A percentile compares a stretch with the other conserved stretches of the same genome.
Conservation (phyloP, 106 monocot genomes). For the Phalaenopsis aphrodite region DNA sequence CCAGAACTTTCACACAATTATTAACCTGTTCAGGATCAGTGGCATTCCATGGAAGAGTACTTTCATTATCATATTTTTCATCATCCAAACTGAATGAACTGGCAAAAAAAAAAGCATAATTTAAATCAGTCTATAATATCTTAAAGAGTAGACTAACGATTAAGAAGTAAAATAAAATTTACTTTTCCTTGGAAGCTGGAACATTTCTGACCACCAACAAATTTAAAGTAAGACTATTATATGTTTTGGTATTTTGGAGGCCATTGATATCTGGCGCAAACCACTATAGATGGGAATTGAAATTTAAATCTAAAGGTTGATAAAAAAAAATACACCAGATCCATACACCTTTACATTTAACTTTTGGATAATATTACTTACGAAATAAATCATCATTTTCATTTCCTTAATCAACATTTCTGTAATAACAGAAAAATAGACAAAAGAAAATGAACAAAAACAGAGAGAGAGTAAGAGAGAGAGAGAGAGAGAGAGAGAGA, state of each 20-base stretch:
- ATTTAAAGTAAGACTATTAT: neutral
- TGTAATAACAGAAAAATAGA: too few relatives aligned
- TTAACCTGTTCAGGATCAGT: constrained; percentile 73
- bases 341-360: neutral
- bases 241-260: neutral
- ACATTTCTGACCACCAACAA: neutral
- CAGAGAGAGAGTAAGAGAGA: too few relatives aligned
- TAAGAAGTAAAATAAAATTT: neutral
- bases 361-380: neutral
- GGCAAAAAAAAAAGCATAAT: constrained; percentile 16
- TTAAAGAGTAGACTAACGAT: neutral
- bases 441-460: too few relatives aligned
- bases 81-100: constrained; percentile 89
- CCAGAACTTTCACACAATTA: neutral
- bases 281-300: neutral
- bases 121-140: constrained; percentile 3
- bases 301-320: neutral
- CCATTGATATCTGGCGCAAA: neutral
- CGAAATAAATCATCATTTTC: neutral
- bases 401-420: neutral
- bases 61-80: constrained; percentile 87
- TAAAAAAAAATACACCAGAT: neutral
- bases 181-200: neutral
- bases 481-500: too few relatives aligned
- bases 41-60: constrained; percentile 54